phyloP scores from a whole-genome alignment of 2,329 filamentous ascomycete species.

The Aspergillus amoenus region DNA sequence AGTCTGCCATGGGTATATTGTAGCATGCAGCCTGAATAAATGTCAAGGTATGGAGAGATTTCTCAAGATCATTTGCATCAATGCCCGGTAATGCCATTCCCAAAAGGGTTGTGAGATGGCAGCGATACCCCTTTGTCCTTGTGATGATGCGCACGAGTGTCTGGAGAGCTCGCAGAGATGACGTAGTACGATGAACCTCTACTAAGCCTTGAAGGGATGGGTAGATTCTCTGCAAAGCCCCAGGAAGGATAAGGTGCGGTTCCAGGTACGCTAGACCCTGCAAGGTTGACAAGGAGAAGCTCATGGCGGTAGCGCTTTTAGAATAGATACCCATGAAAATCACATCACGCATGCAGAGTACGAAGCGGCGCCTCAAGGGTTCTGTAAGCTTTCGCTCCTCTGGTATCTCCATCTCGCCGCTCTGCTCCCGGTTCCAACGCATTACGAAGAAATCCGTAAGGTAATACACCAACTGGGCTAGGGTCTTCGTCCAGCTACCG shows the following conservation, averaged over 20 bases:
- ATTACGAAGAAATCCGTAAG: conserved; percentile 95
- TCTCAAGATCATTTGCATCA: conserved; percentile 95
- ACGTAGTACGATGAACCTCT: conserved; percentile 94
- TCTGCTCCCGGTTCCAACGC: conserved; percentile 94
- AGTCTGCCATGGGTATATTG: conserved; percentile 86
- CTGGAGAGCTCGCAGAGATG: conserved; percentile 86
- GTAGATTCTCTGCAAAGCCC: conserved; percentile 92
- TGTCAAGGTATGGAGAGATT: conserved; percentile 89
- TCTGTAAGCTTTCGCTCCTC: conserved; percentile 74
- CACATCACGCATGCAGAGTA: conserved; percentile 83
- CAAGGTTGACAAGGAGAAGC: conserved; percentile 85
- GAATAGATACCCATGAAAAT: conserved; percentile 98
- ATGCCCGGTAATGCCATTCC: conserved; percentile 91
- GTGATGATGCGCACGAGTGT: conserved; percentile 90
- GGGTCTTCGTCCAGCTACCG: conserved; percentile 82
- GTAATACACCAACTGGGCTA: conserved; percentile 89
- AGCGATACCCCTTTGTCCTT: conserved; percentile 91
- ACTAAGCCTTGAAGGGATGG: conserved; percentile 95
- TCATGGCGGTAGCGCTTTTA: conserved; percentile 88
- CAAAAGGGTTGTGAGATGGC: conserved; percentile 91
- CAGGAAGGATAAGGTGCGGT: conserved; percentile 85
- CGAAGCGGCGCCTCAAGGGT: conserved; percentile 83
- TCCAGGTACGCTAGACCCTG: conserved; percentile 89
- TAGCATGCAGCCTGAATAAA: conserved; percentile 96
- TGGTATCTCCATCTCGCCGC: conserved; percentile 85